Conservation (phyloP, 2,329 filamentous ascomycete genomes). For the Dryadomyces sulphureus region DNA sequence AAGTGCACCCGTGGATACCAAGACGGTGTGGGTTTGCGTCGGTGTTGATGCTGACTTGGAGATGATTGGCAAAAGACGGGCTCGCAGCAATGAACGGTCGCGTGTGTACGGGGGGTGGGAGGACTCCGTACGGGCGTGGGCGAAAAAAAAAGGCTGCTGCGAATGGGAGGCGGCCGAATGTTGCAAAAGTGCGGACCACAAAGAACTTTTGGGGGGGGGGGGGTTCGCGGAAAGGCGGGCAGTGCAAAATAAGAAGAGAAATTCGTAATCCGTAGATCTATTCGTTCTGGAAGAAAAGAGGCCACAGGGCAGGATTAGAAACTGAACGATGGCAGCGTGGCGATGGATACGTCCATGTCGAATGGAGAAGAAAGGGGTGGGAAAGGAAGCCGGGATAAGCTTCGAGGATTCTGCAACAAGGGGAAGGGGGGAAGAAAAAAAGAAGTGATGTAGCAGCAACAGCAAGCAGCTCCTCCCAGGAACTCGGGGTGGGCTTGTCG, state of each 20-base stretch:
- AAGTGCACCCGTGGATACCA: neutral
- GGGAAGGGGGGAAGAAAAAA: neutral
- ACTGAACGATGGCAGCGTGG: conserved; percentile 3
- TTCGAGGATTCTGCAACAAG: neutral
- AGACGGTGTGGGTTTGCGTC: neutral
- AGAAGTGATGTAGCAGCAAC: neutral
- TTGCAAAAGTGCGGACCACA: neutral
- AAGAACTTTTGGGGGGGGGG: no score
- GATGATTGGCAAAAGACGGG: neutral
- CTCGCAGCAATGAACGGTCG: neutral
- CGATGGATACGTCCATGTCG: conserved; percentile 9
- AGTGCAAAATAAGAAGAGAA: neutral
- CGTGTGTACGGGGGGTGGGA: no score
- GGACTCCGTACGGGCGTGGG: neutral
- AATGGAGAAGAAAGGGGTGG: neutral
- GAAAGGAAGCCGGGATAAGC: neutral
- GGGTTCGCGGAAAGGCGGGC: neutral
- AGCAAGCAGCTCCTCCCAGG: no score
- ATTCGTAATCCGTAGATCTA: no score
- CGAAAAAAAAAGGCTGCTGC: neutral
- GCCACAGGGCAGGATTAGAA: conserved; percentile 2
- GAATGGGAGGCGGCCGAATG: neutral
- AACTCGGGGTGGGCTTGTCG: neutral
- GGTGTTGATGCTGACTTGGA: neutral
- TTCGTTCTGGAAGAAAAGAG: neutral